phyloP scores from a whole-genome alignment of 768 basidiomycete genomes.

The Psilocybe sp. region DNA sequence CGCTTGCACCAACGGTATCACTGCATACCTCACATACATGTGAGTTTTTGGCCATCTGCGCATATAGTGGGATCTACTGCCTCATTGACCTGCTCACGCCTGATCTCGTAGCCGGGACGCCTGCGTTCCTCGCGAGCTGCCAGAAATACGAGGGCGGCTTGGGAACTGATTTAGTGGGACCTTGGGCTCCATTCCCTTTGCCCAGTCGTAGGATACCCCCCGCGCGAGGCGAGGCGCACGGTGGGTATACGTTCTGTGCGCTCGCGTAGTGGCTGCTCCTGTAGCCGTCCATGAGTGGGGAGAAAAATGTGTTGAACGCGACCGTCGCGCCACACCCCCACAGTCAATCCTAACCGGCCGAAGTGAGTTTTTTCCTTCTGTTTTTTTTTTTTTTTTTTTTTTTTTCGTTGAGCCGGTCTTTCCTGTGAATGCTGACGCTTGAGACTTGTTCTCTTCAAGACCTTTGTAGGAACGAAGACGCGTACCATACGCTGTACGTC shows the following conservation, averaged over 20 bases:
- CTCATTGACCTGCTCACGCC: slow-evolving; percentile 88
- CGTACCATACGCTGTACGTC: slow-evolving; percentile 94
- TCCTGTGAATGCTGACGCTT: too few relatives aligned
- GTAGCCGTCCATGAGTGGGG: slow-evolving; percentile 43
- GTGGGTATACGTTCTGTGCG: slow-evolving; percentile 95
- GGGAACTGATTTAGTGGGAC: slow-evolving; percentile 5
- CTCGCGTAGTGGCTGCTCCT: slow-evolving; percentile 82
- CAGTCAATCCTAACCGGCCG: slow-evolving; percentile 93
- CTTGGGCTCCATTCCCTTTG: too few relatives aligned
- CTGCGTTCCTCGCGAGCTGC: slow-evolving; percentile 81
- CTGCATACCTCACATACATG: too few relatives aligned
- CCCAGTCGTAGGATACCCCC: slow-evolving; percentile 39
- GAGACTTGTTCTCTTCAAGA: background rate
- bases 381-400: background rate
- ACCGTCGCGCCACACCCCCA: too few relatives aligned
- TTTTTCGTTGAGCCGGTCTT: too few relatives aligned
- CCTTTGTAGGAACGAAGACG: slow-evolving; percentile 65
- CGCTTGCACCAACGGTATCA: too few relatives aligned
- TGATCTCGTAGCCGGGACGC: slow-evolving; percentile 73
- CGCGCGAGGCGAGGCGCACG: slow-evolving; percentile 92
- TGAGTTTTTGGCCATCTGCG: too few relatives aligned
- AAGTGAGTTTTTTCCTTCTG: slow-evolving; percentile 56
- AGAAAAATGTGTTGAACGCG: too few relatives aligned
- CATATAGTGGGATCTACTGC: slow-evolving; percentile 93
- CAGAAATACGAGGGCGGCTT: slow-evolving; percentile 99